Evolutionary conservation across 805 yeast species (phyloP).

Genomic region (Hanseniaspora vineae): DNA sequence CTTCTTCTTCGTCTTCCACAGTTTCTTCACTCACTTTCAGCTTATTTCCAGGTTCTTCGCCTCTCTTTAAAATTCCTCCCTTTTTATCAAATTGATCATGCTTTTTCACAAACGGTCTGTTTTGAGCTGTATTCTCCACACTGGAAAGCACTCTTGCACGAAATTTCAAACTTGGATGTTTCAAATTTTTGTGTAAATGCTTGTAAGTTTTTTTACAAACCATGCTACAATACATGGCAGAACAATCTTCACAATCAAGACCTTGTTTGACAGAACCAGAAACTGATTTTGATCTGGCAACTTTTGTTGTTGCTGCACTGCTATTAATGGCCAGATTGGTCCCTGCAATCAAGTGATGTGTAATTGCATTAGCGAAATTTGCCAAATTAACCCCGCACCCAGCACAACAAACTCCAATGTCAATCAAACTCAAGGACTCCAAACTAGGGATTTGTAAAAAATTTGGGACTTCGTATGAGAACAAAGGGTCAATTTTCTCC

Average conservation of each 20-base stretch:
- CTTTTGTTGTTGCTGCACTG: background rate
- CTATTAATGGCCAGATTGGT: background rate
- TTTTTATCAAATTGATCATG: background rate
- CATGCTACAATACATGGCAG: conserved; percentile 58
- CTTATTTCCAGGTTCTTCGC: no score
- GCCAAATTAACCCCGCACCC: background rate
- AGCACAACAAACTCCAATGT: background rate
- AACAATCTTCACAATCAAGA: conserved; percentile 53
- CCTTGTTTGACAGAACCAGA: conserved; percentile 23
- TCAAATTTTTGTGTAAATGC: conserved; percentile 44
- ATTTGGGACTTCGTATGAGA: background rate
- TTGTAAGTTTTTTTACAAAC: conserved; percentile 35
- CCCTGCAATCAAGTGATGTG: no score
- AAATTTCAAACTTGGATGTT: conserved; percentile 36
- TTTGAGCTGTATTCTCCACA: background rate
- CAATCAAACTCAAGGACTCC: background rate
- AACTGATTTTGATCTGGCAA: background rate
- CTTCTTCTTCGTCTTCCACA: background rate
- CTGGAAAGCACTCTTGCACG: conserved; percentile 5
- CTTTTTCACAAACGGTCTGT: no score
- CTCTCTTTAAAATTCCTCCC: background rate
- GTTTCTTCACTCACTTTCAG: no score
- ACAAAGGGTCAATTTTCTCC: background rate
- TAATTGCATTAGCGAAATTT: background rate
- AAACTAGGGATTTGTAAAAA: background rate